These are phyloP conservation scores for Ormosia emarginata DNA, from an alignment of 306 rosid species.

Conservation along the genomic window DNA sequence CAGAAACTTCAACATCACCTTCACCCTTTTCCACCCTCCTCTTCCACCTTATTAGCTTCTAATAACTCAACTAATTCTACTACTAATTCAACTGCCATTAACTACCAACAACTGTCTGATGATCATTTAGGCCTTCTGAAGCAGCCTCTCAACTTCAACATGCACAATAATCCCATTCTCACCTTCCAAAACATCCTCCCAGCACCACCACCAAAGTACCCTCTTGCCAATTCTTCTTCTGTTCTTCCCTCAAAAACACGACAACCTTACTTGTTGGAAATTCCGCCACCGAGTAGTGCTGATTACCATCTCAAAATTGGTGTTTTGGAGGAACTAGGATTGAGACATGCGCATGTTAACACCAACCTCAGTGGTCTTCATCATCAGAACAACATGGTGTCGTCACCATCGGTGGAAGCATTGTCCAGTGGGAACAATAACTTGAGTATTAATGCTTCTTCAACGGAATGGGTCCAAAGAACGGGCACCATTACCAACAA, in stretches of 20 bases:
- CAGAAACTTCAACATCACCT: conserved; percentile 40
- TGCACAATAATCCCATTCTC: conserved; percentile 38
- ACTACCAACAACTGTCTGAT: neutral
- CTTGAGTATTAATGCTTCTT: neutral
- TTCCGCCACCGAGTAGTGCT: conserved; percentile 7
- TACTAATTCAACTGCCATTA: conserved; percentile 24
- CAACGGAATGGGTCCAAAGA: conserved; percentile 43
- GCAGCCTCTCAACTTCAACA: conserved; percentile 30
- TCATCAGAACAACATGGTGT: conserved; percentile 33
- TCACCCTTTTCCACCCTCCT: conserved; percentile 9
- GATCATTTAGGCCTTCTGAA: conserved; percentile 3
- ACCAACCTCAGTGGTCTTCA: conserved; percentile 27
- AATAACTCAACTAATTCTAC: conserved; percentile 14
- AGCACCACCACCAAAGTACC: conserved; percentile 35
- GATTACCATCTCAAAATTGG: conserved; percentile 35
- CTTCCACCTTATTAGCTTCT: conserved; percentile 28
- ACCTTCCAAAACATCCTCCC: conserved; percentile 44
- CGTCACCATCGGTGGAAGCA: conserved; percentile 34
- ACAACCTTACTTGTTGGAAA: conserved; percentile 27
- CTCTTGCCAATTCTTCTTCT: conserved; percentile 19
- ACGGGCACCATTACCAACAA: conserved; percentile 4
- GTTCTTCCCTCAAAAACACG: conserved; percentile 17
- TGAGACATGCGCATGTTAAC: conserved; percentile 30
- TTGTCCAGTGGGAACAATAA: conserved; percentile 15
- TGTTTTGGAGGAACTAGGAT: conserved; percentile 42